phyloP scores from a whole-genome alignment of 257 asterid species.

The Verbena officinalis region DNA sequence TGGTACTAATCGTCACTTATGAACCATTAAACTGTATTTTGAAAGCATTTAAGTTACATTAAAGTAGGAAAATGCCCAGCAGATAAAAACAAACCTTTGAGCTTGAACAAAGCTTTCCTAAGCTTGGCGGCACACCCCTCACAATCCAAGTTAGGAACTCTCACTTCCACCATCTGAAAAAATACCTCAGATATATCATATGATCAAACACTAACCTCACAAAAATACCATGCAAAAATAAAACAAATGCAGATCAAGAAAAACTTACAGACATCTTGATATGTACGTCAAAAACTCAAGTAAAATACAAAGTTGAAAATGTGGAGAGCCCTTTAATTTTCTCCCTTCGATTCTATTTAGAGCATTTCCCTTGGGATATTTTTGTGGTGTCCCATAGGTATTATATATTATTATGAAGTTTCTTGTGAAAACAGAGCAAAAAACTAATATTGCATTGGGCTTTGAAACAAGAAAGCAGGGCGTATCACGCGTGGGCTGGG shows the following conservation, averaged over 20 bases:
- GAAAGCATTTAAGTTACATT: too few species aligned
- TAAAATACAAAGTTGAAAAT: not conserved
- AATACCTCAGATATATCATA: too few species aligned
- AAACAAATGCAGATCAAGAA: not conserved
- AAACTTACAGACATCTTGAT: constrained; percentile 65
- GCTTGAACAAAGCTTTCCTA: constrained; percentile 64
- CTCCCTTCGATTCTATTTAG: not conserved
- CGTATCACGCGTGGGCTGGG: constrained; percentile 59
- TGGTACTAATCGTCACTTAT: not conserved
- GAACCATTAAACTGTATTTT: too few species aligned
- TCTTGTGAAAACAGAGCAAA: constrained; percentile 10
- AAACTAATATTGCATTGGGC: constrained; percentile 42
- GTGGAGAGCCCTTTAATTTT: not conserved
- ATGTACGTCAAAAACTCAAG: not conserved
- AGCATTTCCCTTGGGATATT: not conserved
- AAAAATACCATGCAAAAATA: not conserved
- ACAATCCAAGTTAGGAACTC: constrained; percentile 87
- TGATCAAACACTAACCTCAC: not conserved
- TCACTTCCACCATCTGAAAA: constrained; percentile 69
- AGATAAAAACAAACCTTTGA: constrained; percentile 60
- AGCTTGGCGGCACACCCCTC: constrained; percentile 78
- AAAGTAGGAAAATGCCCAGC: too few species aligned
- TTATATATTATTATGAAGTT: constrained; percentile 5
- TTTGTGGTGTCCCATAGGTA: not conserved
- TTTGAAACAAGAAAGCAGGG: constrained; percentile 39